Evolutionary conservation across 2,329 filamentous ascomycete species (phyloP).

Genomic region (Diplodia corticola): DNA sequence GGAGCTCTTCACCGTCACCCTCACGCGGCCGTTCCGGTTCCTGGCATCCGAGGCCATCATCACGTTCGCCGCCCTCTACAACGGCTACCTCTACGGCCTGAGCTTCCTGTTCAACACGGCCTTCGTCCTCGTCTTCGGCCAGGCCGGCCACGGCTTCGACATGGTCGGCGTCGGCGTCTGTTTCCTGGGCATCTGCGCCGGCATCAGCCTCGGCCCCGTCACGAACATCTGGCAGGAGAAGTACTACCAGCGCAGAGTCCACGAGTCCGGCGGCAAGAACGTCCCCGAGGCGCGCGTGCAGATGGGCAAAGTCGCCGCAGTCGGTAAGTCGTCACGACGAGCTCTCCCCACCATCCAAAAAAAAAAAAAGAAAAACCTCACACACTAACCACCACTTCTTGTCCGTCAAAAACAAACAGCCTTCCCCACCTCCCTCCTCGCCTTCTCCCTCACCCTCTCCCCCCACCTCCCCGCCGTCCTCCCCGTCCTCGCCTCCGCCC

Average conservation of each 20-base stretch:
- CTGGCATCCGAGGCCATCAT: conserved; percentile 51
- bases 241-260: conserved; percentile 43
- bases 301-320: conserved; percentile 42
- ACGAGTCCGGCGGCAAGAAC: conserved; percentile 35
- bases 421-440: conserved; percentile 30
- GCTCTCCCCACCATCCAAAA: too few relatives aligned
- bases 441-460: conserved; percentile 24
- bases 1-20: conserved; percentile 45
- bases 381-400: conserved; percentile 26
- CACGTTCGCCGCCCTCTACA: conserved; percentile 51
- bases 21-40: conserved; percentile 51
- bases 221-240: conserved; percentile 49
- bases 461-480: conserved; percentile 40
- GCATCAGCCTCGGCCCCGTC: conserved; percentile 46
- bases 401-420: too few relatives aligned
- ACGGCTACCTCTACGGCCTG: conserved; percentile 52
- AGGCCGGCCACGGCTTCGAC: conserved; percentile 46
- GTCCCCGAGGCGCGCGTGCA: conserved; percentile 48
- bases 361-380: too few relatives aligned
- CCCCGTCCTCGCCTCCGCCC: conserved; percentile 50
- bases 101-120: conserved; percentile 54
- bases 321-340: conserved; percentile 33
- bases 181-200: conserved; percentile 44
- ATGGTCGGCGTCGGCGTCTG: conserved; percentile 43
- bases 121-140: conserved; percentile 52